phyloP scores from a whole-genome alignment of 371 early-diverging fungal genomes.

The Apophysomyces trapeziformis region DNA sequence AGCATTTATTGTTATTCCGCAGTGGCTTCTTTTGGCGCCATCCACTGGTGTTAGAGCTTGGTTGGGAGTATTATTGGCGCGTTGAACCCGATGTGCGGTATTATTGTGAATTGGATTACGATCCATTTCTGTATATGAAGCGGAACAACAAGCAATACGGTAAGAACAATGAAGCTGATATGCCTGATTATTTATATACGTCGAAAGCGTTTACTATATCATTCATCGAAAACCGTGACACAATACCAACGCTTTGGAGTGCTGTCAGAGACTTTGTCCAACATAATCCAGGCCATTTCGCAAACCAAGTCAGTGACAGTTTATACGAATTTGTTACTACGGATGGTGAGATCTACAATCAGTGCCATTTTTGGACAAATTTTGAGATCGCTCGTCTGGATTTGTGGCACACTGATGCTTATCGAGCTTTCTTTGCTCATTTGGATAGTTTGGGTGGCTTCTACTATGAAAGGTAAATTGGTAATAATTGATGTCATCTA shows the following conservation, averaged over 20 bases:
- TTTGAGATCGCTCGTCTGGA: conserved; percentile 91
- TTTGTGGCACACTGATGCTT: conserved; percentile 71
- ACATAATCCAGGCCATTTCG: conserved; percentile 20
- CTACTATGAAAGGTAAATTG: conserved; percentile 41
- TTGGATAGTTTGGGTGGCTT: conserved; percentile 72
- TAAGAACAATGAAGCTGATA: conserved; percentile 14
- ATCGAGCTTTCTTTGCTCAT: conserved; percentile 58
- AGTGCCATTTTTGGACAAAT: conserved; percentile 91
- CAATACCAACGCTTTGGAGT: conserved; percentile 78
- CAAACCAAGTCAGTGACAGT: conserved; percentile 22
- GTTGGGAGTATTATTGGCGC: conserved; percentile 84
- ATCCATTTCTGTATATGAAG: conserved; percentile 82
- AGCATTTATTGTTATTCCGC: conserved; percentile 33
- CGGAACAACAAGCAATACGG: conserved; percentile 79
- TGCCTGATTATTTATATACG: neutral
- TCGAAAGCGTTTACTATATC: conserved; percentile 64
- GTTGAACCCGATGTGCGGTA: conserved; percentile 85
- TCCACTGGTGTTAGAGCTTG: conserved; percentile 65
- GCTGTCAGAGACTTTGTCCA: conserved; percentile 45
- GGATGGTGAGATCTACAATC: conserved; percentile 49
- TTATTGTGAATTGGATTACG: conserved; percentile 79
- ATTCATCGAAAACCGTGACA: conserved; percentile 70
- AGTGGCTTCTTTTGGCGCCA: conserved; percentile 86
- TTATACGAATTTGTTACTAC: conserved; percentile 32
- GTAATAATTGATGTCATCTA: neutral